Percentiles rank a stretch among this genome's conserved stretches.
phyloP scores from a whole-genome alignment of 2,329 filamentous ascomycete species.

The Exophiala lecanii-corni region DNA sequence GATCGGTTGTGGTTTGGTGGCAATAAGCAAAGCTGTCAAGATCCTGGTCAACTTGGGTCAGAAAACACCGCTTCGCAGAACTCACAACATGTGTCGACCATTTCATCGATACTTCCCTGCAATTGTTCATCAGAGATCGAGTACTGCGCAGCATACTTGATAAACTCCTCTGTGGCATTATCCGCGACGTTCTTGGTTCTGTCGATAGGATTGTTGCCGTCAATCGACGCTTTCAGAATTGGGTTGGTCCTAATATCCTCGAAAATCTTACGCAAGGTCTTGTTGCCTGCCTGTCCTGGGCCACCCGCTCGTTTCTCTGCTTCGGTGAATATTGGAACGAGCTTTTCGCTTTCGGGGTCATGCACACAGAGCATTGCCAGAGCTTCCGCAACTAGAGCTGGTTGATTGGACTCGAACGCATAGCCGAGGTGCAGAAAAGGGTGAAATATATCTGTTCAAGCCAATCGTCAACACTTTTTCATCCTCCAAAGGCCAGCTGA shows the following conservation, averaged over 20 bases:
- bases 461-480: no score
- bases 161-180: constrained; percentile 44
- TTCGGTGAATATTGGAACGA: constrained; percentile 49
- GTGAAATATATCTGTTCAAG: constrained; percentile 47
- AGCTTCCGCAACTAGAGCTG: constrained; percentile 72
- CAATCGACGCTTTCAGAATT: neutral
- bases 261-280: constrained; percentile 14
- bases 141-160: constrained; percentile 56
- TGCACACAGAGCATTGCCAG: constrained; percentile 75
- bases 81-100: constrained; percentile 57
- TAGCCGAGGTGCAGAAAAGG: constrained; percentile 83
- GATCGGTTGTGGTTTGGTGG: no score
- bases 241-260: neutral
- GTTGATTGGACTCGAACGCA: constrained; percentile 76
- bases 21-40: no score
- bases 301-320: constrained; percentile 34
- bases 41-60: no score
- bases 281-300: constrained; percentile 30
- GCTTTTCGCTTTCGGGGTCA: constrained; percentile 40
- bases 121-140: constrained; percentile 53
- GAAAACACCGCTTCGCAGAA: neutral
- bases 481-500: no score
- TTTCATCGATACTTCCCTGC: constrained; percentile 54
- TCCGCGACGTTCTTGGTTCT: constrained; percentile 1
- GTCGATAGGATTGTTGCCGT: neutral